A percentile compares a stretch with the other conserved stretches of the same genome.
Conservation (phyloP, 768 basidiomycete genomes). For the Asterophora lycoperdoides region DNA sequence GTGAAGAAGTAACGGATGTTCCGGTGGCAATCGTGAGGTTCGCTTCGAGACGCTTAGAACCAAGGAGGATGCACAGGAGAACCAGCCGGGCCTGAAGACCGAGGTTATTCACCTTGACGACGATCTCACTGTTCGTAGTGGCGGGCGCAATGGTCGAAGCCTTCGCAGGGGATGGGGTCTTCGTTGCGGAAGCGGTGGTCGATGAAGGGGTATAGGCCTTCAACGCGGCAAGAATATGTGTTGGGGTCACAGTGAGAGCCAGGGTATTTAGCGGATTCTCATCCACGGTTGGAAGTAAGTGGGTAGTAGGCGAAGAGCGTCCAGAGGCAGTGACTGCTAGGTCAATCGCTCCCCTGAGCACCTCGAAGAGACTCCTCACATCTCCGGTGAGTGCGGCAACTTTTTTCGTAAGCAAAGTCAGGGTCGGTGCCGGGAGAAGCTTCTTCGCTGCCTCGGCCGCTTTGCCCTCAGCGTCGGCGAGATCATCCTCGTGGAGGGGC, state of each 20-base stretch:
- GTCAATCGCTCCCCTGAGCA: conserved; percentile 77
- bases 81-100: conserved; percentile 73
- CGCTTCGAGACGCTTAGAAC: conserved; percentile 56
- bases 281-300: conserved; percentile 12
- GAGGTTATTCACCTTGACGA: conserved; percentile 61
- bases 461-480: conserved; percentile 23
- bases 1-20: conserved; percentile 27
- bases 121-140: conserved; percentile 52
- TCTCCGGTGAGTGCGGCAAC: conserved; percentile 81
- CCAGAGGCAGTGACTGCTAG: conserved; percentile 40
- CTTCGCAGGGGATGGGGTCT: conserved; percentile 17
- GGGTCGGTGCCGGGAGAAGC: conserved; percentile 59
- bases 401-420: conserved; percentile 74
- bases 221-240: conserved; percentile 68
- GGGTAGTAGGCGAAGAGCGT: conserved; percentile 11
- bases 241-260: conserved; percentile 51
- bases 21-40: conserved; percentile 48
- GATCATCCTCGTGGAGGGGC: conserved; percentile 38
- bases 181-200: conserved; percentile 21
- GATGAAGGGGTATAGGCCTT: conserved; percentile 61
- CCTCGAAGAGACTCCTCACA: conserved; percentile 75
- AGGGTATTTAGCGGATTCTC: conserved; percentile 33
- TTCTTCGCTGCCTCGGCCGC: conserved; percentile 35
- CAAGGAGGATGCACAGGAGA: conserved; percentile 60
- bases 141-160: conserved; percentile 15